Evolutionary conservation across 1,139 yeast species (phyloP).

Genomic region (Spathaspora sp.): DNA sequence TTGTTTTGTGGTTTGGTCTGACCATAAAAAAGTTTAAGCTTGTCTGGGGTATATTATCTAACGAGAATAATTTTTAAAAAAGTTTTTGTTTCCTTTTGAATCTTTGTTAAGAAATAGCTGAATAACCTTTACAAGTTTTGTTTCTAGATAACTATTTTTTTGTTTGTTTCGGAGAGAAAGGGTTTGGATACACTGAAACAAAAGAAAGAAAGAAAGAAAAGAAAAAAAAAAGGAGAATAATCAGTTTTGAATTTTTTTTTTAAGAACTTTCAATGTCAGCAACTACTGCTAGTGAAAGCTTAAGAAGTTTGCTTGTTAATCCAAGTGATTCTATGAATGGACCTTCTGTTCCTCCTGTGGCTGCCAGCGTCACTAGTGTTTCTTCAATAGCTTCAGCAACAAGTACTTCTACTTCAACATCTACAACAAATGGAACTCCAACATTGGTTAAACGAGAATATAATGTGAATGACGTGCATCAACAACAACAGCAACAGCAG

Average conservation of each 20-base stretch:
- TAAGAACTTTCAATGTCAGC: not conserved
- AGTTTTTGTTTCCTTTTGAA: too few species aligned
- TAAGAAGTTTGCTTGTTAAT: not conserved
- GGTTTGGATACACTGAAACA: not conserved
- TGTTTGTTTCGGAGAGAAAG: too few species aligned
- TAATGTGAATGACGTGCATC: not conserved
- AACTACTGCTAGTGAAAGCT: slow-evolving; percentile 1
- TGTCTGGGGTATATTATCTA: slow-evolving; percentile 1
- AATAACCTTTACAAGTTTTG: too few species aligned
- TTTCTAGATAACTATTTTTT: too few species aligned
- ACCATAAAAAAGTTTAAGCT: not conserved
- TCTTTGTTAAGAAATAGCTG: too few species aligned
- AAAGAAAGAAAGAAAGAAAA: not conserved
- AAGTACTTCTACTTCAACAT: slow-evolving; percentile 3
- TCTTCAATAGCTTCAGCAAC: slow-evolving; percentile 1
- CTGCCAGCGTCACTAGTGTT: not conserved
- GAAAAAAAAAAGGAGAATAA: not conserved
- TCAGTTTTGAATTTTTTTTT: not conserved
- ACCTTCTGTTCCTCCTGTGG: not conserved
- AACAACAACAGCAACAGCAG: slow-evolving; percentile 3
- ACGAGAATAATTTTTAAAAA: too few species aligned
- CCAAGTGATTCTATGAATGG: not conserved
- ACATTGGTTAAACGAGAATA: not conserved
- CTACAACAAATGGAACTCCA: slow-evolving; percentile 4
- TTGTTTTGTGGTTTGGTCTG: not conserved